Percentiles rank a stretch among this genome's conserved stretches.
These are phyloP conservation scores for Cyclostephanos invisitatus DNA, from an alignment of 108 stramenopile species.

Conservation along the genomic window DNA sequence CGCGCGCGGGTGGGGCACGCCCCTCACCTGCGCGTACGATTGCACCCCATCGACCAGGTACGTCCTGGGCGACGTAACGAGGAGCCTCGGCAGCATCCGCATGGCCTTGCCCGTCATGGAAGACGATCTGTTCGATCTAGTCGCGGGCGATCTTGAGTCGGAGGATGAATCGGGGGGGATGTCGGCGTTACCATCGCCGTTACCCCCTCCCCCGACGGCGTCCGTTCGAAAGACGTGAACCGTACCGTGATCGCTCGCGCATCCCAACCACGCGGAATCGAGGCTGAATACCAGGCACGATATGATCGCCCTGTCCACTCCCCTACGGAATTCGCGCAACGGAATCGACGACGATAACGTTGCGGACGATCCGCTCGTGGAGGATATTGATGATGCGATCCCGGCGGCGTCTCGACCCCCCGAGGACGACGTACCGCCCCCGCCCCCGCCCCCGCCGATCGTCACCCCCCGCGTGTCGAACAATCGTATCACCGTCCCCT, in stretches of 20 bases:
- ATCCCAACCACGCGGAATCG: constrained; percentile 86
- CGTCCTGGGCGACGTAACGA: constrained; percentile 35
- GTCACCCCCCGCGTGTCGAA: constrained; percentile 85
- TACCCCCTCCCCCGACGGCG: constrained; percentile 18
- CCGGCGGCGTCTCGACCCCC: no score
- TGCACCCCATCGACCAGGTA: constrained; percentile 56
- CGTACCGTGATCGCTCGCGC: constrained; percentile 95
- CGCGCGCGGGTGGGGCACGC: constrained; percentile 76
- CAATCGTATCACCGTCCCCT: constrained; percentile 95
- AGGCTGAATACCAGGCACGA: constrained; percentile 89
- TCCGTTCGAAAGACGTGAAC: constrained; percentile 89
- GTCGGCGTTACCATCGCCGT: constrained; percentile 13
- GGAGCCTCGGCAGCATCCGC: constrained; percentile 44
- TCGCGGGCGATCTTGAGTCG: neutral
- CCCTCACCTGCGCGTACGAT: constrained; percentile 76
- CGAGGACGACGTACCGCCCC: constrained; percentile 31
- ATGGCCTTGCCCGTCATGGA: constrained; percentile 62
- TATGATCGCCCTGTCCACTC: constrained; percentile 92
- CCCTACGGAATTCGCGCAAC: constrained; percentile 90
- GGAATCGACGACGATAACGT: constrained; percentile 55
- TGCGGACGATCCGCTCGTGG: constrained; percentile 46
- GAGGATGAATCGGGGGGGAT: constrained; percentile 15
- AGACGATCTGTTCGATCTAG: constrained; percentile 21
- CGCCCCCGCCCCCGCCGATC: constrained; percentile 21
- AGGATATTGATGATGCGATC: no score